Evolutionary conservation across 1,284 basidiomycete species (phyloP), one percentile per base, ranked within the genome.

Genomic region (Cutaneotrichosporon sp.): DNA sequence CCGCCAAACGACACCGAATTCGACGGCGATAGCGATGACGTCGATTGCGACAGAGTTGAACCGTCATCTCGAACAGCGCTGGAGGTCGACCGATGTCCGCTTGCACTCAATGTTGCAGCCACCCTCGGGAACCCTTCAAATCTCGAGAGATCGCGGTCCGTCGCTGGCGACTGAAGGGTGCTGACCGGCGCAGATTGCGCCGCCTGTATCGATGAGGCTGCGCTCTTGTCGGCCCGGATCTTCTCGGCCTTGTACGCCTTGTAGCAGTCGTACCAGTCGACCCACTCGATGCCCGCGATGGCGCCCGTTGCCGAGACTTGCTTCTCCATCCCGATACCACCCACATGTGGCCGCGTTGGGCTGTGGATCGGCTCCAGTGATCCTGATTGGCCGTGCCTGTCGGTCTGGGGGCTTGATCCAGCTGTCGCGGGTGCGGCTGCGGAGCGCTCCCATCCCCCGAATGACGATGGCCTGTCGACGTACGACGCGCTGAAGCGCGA

Each of bases 261-360:
- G 71, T 85, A 85, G 69, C 83, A 83, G 70, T 85, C 84, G 60
- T 84, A 76, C 84, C 84, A 85, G 69, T 85, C 84, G 34, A 85
- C 83, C 84, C 84, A 85, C 68, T 85, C 84, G 61, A 85, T 83
- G 40, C 83, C 83, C 11, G 76, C 73, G 11, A 80, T 67, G 13
- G 71, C 70, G 2, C 75, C 78, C 8, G 72, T 72, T 2, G 73
- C 65, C 34, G 74, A 75, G 1, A 61, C 61, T 52, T 72, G 70
- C 18, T 71, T 73, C 59, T 73, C 74, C 74, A 80, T 76, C 0
- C 52, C 51, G 4, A 69, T 56, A 4, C 65, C 58, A 2, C 58
- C 58, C 31, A 52, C 34, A 1, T 38, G 18, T 18, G 38, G 32
- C 8, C n/a, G n/a, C n/a, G n/a, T n/a, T n/a, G n/a, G n/a, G n/a